These are phyloP conservation scores for Amphicarpaea edgeworthii DNA, from an alignment of 306 rosid genomes.

Conservation along the genomic window DNA sequence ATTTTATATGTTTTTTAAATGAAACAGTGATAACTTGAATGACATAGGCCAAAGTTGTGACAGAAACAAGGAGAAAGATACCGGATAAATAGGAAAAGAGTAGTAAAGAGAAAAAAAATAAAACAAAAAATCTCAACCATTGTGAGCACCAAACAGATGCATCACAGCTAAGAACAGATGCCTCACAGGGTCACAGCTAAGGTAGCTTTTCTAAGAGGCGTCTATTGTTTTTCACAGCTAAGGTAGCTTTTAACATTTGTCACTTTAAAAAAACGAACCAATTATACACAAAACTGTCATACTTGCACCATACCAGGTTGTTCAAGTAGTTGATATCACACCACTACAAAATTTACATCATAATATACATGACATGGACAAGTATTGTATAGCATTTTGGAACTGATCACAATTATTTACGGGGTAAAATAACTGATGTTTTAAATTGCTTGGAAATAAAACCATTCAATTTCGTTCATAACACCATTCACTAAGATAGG, in stretches of 20 bases:
- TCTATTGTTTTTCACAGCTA: background rate
- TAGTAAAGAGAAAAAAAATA: too few relatives aligned
- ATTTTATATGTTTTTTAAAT: too few relatives aligned
- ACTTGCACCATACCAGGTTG: background rate
- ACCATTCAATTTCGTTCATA: constrained; percentile 23
- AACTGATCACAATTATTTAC: background rate
- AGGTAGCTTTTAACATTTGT: background rate
- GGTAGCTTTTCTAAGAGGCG: background rate
- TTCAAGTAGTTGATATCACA: background rate
- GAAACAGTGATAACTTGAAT: too few relatives aligned
- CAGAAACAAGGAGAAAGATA: too few relatives aligned
- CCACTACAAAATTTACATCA: background rate
- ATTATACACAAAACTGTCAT: background rate
- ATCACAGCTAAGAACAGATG: too few relatives aligned
- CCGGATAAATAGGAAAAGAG: too few relatives aligned
- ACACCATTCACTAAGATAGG: constrained; percentile 13
- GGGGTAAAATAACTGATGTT: background rate
- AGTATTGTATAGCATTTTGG: background rate
- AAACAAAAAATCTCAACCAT: too few relatives aligned
- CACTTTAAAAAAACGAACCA: background rate
- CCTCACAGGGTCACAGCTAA: too few relatives aligned
- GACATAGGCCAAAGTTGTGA: too few relatives aligned
- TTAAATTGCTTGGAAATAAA: constrained; percentile 15
- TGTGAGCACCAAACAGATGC: background rate
- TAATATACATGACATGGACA: constrained; percentile 3